Evolutionary conservation across 495 filamentous ascomycete genomes (phyloP).

Genomic region (Neurospora sp.): DNA sequence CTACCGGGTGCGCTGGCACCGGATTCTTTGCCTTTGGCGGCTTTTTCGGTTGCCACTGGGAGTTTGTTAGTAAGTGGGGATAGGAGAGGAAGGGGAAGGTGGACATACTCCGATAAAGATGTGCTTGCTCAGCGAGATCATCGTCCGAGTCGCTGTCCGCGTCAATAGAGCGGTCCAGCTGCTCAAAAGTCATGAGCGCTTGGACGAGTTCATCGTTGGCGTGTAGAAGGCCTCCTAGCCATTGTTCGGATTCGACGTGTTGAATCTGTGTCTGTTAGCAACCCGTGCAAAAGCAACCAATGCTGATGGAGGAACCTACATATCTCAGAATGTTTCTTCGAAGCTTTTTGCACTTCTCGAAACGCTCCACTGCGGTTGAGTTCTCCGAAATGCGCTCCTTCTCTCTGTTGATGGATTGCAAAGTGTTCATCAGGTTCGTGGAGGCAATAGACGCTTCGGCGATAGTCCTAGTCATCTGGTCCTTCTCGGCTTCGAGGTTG

Average conservation of each 20-base stretch:
- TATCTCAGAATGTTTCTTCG: slow-evolving; percentile 79
- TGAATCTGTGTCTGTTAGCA: slow-evolving; percentile 46
- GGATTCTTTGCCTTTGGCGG: slow-evolving; percentile 33
- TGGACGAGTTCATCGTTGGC: slow-evolving; percentile 79
- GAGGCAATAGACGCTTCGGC: slow-evolving; percentile 79
- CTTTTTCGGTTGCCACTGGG: slow-evolving; percentile 41
- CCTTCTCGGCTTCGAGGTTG: slow-evolving; percentile 80
- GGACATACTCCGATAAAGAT: slow-evolving; percentile 40
- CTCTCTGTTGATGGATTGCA: slow-evolving; percentile 88
- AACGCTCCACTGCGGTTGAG: slow-evolving; percentile 57
- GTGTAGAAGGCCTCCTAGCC: slow-evolving; percentile 68
- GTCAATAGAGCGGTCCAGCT: slow-evolving; percentile 88
- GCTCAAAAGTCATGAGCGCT: slow-evolving; percentile 91
- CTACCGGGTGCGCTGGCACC: slow-evolving; percentile 21
- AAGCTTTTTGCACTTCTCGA: slow-evolving; percentile 77
- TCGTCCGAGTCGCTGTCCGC: slow-evolving; percentile 93
- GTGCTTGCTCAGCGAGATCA: slow-evolving; percentile 45
- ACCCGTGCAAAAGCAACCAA: too few relatives aligned
- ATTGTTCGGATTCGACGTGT: slow-evolving; percentile 71
- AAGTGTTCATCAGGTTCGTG: slow-evolving; percentile 79
- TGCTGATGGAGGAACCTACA: too few relatives aligned
- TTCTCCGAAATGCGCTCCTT: slow-evolving; percentile 81
- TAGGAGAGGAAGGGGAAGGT: neutral
- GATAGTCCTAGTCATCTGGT: slow-evolving; percentile 68
- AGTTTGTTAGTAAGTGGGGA: slow-evolving; percentile 9